Evolutionary conservation across 768 basidiomycete species (phyloP), one percentile per base, ranked within the genome.

Genomic region (Russula brevipes): DNA sequence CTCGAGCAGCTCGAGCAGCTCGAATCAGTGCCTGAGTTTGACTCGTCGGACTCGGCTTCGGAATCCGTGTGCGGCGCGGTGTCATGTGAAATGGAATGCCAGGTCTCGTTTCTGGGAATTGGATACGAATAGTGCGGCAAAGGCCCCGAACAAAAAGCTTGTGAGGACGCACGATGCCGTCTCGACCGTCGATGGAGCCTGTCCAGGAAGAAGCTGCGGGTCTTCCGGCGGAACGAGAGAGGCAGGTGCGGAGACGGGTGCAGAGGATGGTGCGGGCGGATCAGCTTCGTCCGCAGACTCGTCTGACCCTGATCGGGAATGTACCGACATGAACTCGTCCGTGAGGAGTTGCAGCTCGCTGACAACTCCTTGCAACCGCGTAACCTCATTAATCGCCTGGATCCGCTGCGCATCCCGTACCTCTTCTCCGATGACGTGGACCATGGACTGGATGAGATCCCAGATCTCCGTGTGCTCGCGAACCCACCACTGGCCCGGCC

Each of bases 401-500:
- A 74, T 76, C 71, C 70, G 71, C 63, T 76, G 75, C 57, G 80
- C 79, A 69, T 80, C 82, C 54, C 80, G 77, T 55, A 89, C 77
- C 72, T 89, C 87, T 70, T 88, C 88, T 16, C 79, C 84, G 36
- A 90, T 73, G 42, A 86, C 80, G 61, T 81, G 76, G 39, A 83
- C 79, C 71, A 86, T 84, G 39, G 81, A 79, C 49, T 80, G 79
- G 39, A 87, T 79, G 47, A 88, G 77, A 54, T 81, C 76, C 72
- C 78, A 79, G 69, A 87, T 79, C 74, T 88, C 88, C 5, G 78
- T 72, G 71, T 85, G 85, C 66, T 87, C 84, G 56, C 78, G 80
- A 33, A 80, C 78, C 85, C 87, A 89, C 79, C 82, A 82, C 67
- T 81, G 81, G 24, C 82, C 83, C 30, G 86, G 85, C 88, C 88